Base-by-base conservation (phyloP, 768 basidiomycete genomes). In the Macrolepiota dolichaula region DNA sequence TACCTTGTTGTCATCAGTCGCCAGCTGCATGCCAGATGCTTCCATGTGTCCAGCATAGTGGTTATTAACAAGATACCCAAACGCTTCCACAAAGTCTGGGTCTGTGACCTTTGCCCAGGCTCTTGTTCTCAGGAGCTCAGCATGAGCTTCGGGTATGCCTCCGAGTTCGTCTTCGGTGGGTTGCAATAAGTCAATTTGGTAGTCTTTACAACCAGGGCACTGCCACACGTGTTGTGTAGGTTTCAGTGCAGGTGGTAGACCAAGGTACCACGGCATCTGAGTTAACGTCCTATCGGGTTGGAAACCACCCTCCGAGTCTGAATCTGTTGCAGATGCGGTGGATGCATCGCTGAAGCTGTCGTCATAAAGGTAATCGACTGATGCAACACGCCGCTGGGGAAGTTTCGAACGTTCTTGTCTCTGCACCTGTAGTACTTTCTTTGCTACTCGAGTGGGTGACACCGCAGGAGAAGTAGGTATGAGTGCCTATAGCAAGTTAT, bases 311-410 rank as follows among this genome's bases (percentile, higher is more conserved):
- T 72, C 74, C 1, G 70, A 55, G 40, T 78, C 72, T 10, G 78
- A 74, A 46, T 79, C 78, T 1, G 79, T 70, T n/a, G 71, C 76
- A 5, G 78, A 73, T 12, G 71, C 72, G 22, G 81, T 79, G 3
- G 84, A 84, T 6, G 70, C 66, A n/a, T 80, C 79, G 11, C 81
- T 82, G 67, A 87, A 87, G 65, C 88, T 86, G 0, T 82, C 76
- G 66, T 82, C 84, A 63, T 86, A 86, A 11, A 68, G 66, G 57
- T 67, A 74, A 51, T 66, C 53, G 3, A 49, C 32, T 22, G 24
- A 25, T 49, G 36, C 15, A 46, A 25, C 15, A 27, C 15, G 35
- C 10, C 7, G 44, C 22, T 10, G 13, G 27, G 12, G 38, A 32
- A 50, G 36, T 17, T 46, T 42, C 22, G 13, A 2, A 12, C 29